Evolutionary conservation across 345 rosid species (phyloP).

Genomic region (Eucalyptus tenuipes): DNA sequence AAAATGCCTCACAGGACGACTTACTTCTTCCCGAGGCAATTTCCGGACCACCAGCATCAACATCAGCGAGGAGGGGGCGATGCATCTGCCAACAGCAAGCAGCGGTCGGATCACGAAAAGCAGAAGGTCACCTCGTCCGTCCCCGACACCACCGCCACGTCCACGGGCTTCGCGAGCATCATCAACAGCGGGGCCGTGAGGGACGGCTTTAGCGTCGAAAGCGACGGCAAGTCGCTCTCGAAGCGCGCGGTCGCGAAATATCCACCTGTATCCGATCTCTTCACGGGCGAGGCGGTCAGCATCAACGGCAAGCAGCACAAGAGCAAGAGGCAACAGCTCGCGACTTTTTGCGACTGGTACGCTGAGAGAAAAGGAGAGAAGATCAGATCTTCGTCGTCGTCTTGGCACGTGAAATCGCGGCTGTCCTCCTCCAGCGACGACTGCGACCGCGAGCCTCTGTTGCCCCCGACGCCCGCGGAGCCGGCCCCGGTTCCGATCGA

Average conservation of each 20-base stretch:
- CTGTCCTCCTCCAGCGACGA: slow-evolving; percentile 10
- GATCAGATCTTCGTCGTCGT: background rate
- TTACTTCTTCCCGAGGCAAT: slow-evolving; percentile 97
- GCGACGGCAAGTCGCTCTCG: slow-evolving; percentile 14
- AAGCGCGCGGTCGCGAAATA: background rate
- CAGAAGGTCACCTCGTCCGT: background rate
- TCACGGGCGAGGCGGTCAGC: slow-evolving; percentile 15
- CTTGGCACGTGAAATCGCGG: slow-evolving; percentile 24
- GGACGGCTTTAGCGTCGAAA: slow-evolving; percentile 7
- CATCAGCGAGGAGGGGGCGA: slow-evolving; percentile 27
- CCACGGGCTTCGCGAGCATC: background rate
- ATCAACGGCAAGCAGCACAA: background rate
- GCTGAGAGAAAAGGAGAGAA: slow-evolving; percentile 34
- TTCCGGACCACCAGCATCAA: slow-evolving; percentile 41
- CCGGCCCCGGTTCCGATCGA: background rate
- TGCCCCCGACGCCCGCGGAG: slow-evolving; percentile 12
- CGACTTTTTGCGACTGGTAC: slow-evolving; percentile 58
- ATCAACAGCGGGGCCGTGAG: background rate
- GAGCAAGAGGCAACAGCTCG: slow-evolving; percentile 45
- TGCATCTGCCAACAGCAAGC: slow-evolving; percentile 16
- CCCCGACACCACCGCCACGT: background rate
- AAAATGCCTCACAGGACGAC: slow-evolving; percentile 95
- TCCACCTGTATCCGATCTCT: slow-evolving; percentile 42
- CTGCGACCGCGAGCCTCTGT: slow-evolving; percentile 43
- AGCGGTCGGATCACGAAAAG: slow-evolving; percentile 43